phyloP scores from a whole-genome alignment of 2,329 filamentous ascomycete species.

The Plectosphaerella sp. region DNA sequence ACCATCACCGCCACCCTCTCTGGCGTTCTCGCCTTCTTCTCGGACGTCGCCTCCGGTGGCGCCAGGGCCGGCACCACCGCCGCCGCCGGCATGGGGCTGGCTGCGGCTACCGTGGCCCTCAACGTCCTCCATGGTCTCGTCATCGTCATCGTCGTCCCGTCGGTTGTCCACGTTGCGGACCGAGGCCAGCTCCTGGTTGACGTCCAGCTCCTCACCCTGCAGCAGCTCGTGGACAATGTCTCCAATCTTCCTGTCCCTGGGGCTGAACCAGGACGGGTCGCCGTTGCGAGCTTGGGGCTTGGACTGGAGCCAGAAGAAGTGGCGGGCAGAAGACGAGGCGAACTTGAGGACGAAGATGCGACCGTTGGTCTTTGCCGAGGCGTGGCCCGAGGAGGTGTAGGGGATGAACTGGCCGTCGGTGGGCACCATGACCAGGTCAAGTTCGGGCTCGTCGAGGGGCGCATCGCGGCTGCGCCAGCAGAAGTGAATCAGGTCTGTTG shows the following conservation, averaged over 20 bases:
- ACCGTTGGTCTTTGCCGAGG: constrained; percentile 68
- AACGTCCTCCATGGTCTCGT: constrained; percentile 76
- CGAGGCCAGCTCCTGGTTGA: constrained; percentile 65
- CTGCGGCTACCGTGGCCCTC: constrained; percentile 59
- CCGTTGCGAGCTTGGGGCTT: constrained; percentile 69
- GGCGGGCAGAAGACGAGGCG: constrained; percentile 80
- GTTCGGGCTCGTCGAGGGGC: constrained; percentile 66
- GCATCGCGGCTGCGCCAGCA: constrained; percentile 86
- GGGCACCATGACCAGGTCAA: constrained; percentile 93
- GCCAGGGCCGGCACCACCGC: constrained; percentile 77
- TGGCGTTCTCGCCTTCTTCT: constrained; percentile 80
- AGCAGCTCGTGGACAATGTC: constrained; percentile 80
- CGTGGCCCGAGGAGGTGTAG: constrained; percentile 55
- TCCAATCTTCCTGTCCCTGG: constrained; percentile 80
- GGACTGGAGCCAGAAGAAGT: constrained; percentile 96
- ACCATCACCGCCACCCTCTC: constrained; percentile 93
- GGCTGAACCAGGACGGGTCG: constrained; percentile 75
- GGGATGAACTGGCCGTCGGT: constrained; percentile 82
- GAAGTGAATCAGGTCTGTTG: constrained; percentile 81
- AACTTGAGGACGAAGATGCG: constrained; percentile 94
- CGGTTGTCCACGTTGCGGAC: constrained; percentile 43
- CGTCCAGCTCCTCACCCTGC: constrained; percentile 84
- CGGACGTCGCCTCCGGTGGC: constrained; percentile 89
- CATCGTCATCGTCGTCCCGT: constrained; percentile 53
- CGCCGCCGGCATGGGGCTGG: constrained; percentile 55